Percentiles rank a stretch among this genome's conserved stretches.
These are phyloP conservation scores for Lepidium aucheri DNA, from an alignment of 345 rosid genomes.

Conservation along the genomic window DNA sequence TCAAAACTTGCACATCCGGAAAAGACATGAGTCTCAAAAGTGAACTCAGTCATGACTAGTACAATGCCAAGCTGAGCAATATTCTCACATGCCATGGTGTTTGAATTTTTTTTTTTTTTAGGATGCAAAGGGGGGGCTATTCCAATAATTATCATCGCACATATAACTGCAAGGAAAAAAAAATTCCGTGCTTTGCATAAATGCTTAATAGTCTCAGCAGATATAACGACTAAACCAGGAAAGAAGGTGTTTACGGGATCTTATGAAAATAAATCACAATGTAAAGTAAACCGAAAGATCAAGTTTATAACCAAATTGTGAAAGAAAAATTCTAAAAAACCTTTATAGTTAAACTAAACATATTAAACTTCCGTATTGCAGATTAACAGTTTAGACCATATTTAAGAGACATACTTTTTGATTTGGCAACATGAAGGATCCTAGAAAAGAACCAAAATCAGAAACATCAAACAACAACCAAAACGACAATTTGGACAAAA, in stretches of 20 bases:
- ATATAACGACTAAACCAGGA: neutral
- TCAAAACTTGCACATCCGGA: neutral
- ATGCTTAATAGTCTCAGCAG: neutral
- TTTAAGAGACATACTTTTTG: neutral
- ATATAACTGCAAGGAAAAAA: neutral
- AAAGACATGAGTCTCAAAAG: constrained; percentile 1
- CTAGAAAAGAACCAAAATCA: neutral
- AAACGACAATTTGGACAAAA: constrained; percentile 6
- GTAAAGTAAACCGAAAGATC: neutral
- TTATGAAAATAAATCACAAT: neutral
- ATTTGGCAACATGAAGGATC: neutral
- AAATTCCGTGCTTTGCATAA: neutral
- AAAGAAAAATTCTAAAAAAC: neutral
- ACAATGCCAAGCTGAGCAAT: neutral
- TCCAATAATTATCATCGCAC: neutral
- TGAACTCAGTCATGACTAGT: neutral
- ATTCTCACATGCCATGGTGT: neutral
- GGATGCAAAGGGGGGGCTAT: neutral
- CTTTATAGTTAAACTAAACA: neutral
- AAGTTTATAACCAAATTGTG: neutral
- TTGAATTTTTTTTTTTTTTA: neutral
- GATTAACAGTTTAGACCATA: neutral
- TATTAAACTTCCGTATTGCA: neutral
- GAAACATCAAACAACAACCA: neutral
- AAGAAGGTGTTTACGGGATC: neutral